Conservation (phyloP, 2,329 filamentous ascomycete species). For the Davidsoniella virescens region DNA sequence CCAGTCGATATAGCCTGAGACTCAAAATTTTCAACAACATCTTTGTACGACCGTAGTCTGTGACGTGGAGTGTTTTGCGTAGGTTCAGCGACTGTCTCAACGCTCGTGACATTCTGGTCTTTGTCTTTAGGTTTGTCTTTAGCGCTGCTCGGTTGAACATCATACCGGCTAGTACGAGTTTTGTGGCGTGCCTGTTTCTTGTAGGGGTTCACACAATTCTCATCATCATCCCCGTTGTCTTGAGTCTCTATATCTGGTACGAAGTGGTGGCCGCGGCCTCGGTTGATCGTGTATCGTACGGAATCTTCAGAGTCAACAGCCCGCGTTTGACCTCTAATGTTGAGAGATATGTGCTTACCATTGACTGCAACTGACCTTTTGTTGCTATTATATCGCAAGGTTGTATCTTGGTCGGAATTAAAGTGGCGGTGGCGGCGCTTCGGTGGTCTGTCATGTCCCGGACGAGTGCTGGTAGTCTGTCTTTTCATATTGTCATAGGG, state of each 20-base stretch:
- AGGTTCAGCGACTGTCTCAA: not conserved
- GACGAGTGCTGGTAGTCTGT: too few species aligned
- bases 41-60: conserved; percentile 23
- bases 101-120: too few species aligned
- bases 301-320: not conserved
- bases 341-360: too few species aligned
- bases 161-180: conserved; percentile 39
- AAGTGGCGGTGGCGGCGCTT: too few species aligned
- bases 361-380: too few species aligned
- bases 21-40: conserved; percentile 38
- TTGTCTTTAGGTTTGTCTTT: too few species aligned
- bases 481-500: too few species aligned
- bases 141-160: conserved; percentile 20
- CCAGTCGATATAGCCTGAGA: conserved; percentile 34
- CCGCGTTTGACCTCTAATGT: too few species aligned
- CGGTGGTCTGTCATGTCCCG: too few species aligned
- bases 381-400: too few species aligned
- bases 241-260: not conserved
- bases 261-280: not conserved
- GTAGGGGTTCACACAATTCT: conserved; percentile 19
- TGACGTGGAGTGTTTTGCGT: conserved; percentile 17
- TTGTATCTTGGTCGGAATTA: too few species aligned
- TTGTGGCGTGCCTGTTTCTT: conserved; percentile 37
- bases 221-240: not conserved
- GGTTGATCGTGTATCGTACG: not conserved